Evolutionary conservation across 164 flowering plant genomes (phyloP), one percentile per base, ranked within the genome.

Genomic region (Platanus orientalis): DNA sequence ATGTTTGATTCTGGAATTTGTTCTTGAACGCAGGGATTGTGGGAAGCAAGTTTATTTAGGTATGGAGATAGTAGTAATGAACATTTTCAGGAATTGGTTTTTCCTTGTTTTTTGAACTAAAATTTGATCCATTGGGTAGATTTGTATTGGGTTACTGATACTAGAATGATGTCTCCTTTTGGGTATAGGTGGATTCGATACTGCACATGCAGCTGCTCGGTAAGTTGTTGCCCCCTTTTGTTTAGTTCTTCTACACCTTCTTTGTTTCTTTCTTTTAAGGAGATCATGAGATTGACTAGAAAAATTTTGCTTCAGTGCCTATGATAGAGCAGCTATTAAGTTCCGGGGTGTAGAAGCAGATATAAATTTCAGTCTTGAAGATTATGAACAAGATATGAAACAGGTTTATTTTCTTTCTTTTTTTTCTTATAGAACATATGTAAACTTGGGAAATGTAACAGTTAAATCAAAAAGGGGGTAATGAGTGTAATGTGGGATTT

Each of bases 191-290:
- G 98, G 98, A 74, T 93, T 93, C 66, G 97, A 93, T 83, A 93
- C 98, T 4, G 98, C 98, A 48, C 98, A 90, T 78, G 94, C 94
- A 13, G 98, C 98, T 70, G 98, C 98, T 58, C 81, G 97, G 98
- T 94, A 63, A 74, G 76, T 48, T 66, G 58, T 53, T 26, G 11
- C 12, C 25, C 53, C 25, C 3, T 58, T 54, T 42, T 11, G 16
- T 42, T 42, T 42, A 14, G 11, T 45, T 45, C 19, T 16, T 45
- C 49, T 16, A 4, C 20, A 13, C 32, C 13, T 54, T 26, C n/a
- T 16, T 10, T 23, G 26, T 54, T n/a, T 50, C 17, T 7, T n/a
- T 23, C 39, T 30, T 2, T n/a, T 6, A 24, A 16, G 54, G 50
- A 52, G 11, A 51, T 55, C 32, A 48, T 53, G 9, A 27, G 58